Evolutionary conservation across 176 grass and related monocot genomes (phyloP).

Genomic region (Oryza coarctata): DNA sequence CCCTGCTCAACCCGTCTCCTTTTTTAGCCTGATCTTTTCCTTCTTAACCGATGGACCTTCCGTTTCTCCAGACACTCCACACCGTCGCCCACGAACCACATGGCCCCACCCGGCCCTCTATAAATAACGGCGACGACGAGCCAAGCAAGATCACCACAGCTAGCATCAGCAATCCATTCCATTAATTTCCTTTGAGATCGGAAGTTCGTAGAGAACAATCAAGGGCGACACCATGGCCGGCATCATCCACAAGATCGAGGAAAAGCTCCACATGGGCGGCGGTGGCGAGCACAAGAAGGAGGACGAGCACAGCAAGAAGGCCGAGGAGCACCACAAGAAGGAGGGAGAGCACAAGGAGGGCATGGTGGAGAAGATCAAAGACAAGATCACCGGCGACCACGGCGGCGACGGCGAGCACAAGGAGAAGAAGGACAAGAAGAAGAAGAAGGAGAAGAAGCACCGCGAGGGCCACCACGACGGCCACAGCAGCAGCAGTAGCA

Average conservation of each 20-base stretch:
- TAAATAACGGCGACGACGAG: slow-evolving; percentile 39
- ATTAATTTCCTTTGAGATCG: background rate
- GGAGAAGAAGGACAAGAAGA: slow-evolving; percentile 49
- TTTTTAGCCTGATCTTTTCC: slow-evolving; percentile 16
- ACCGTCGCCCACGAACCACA: slow-evolving; percentile 16
- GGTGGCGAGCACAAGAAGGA: slow-evolving; percentile 58
- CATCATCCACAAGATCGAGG: slow-evolving; percentile 90
- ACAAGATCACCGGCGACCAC: slow-evolving; percentile 69
- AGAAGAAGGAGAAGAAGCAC: slow-evolving; percentile 60
- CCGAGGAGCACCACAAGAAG: slow-evolving; percentile 50
- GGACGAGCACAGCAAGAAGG: slow-evolving; percentile 61
- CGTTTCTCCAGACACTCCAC: slow-evolving; percentile 33
- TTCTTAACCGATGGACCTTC: slow-evolving; percentile 30
- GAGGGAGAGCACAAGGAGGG: slow-evolving; percentile 62
- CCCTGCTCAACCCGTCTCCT: background rate
- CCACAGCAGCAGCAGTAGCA: slow-evolving; percentile 69
- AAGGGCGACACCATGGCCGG: slow-evolving; percentile 49
- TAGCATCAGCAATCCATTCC: background rate
- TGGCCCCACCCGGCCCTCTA: slow-evolving; percentile 1
- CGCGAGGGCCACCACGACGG: slow-evolving; percentile 52
- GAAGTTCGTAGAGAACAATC: background rate
- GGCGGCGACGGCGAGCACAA: slow-evolving; percentile 51
- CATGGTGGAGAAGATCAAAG: slow-evolving; percentile 79
- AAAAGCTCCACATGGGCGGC: slow-evolving; percentile 83
- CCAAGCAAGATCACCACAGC: slow-evolving; percentile 26